Evolutionary conservation across 78 protist genomes (phyloP).

Genomic region (Tieghemostelium lacteum): DNA sequence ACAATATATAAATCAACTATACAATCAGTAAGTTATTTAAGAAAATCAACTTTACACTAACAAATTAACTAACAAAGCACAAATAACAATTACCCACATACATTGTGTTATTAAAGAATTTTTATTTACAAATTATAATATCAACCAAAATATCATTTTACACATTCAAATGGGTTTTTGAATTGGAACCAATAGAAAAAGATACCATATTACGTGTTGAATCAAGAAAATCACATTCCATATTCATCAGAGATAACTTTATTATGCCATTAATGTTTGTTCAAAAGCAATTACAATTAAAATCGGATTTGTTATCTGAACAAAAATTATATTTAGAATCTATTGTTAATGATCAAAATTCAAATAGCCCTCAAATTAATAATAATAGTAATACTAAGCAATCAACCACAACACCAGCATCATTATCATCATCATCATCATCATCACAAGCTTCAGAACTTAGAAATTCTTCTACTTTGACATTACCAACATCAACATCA

Average conservation of each 20-base stretch:
- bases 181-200: conserved; percentile 8
- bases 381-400: too few relatives aligned
- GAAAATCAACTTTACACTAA: too few relatives aligned
- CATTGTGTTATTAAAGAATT: too few relatives aligned
- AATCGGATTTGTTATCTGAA: too few relatives aligned
- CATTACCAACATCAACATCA: neutral
- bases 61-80: neutral
- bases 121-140: too few relatives aligned
- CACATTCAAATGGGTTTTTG: conserved; percentile 19
- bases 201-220: neutral
- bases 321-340: too few relatives aligned
- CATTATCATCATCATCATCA: neutral
- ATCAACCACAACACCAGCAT: too few relatives aligned
- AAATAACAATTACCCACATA: too few relatives aligned
- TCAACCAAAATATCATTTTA: conserved; percentile 4
- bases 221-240: conserved; percentile 2
- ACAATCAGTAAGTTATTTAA: neutral
- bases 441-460: neutral
- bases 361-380: too few relatives aligned
- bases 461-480: neutral
- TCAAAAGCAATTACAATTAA: neutral
- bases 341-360: too few relatives aligned
- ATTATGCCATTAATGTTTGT: neutral
- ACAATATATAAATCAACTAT: neutral
- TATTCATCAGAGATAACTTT: neutral